Evolutionary conservation across 805 yeast genomes (phyloP).

Genomic region (Wickerhamiella nectarea): DNA sequence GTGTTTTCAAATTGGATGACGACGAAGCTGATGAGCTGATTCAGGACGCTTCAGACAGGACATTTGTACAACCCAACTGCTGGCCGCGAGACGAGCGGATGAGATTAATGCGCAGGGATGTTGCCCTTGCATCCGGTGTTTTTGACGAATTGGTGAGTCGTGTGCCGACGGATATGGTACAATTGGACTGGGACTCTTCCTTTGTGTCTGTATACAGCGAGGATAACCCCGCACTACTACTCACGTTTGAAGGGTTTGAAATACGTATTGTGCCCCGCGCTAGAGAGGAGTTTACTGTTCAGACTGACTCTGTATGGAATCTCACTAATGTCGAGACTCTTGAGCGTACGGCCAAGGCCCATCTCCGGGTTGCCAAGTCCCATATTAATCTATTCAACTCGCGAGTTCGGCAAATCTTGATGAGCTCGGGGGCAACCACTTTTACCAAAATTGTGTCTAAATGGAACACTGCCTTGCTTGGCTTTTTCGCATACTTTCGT

Average conservation of each 20-base stretch:
- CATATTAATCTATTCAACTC: slow-evolving; percentile 72
- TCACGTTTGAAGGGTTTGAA: slow-evolving; percentile 92
- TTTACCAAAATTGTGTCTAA: slow-evolving; percentile 87
- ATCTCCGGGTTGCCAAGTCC: slow-evolving; percentile 63
- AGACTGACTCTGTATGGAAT: slow-evolving; percentile 85
- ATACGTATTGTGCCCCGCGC: slow-evolving; percentile 70
- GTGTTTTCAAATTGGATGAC: slow-evolving; percentile 60
- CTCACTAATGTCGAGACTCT: slow-evolving; percentile 53
- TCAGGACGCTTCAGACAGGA: slow-evolving; percentile 58
- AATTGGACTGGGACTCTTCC: slow-evolving; percentile 65
- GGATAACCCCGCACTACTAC: slow-evolving; percentile 78
- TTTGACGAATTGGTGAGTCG: slow-evolving; percentile 81
- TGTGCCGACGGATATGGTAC: slow-evolving; percentile 60
- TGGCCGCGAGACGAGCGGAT: slow-evolving; percentile 93
- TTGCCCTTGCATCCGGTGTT: slow-evolving; percentile 78
- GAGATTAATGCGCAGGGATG: slow-evolving; percentile 84
- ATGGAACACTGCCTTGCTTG: slow-evolving; percentile 86
- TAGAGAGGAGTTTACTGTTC: slow-evolving; percentile 41
- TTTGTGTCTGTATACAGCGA: slow-evolving; percentile 78
- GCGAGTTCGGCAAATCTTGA: slow-evolving; percentile 73
- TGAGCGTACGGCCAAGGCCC: slow-evolving; percentile 83
- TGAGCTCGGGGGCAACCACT: slow-evolving; percentile 93
- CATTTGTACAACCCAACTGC: slow-evolving; percentile 74
- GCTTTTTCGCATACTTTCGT: slow-evolving; percentile 78
- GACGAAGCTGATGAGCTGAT: slow-evolving; percentile 65